phyloP scores from a whole-genome alignment of 768 basidiomycete genomes.

The Mycena olivaceomarginata region DNA sequence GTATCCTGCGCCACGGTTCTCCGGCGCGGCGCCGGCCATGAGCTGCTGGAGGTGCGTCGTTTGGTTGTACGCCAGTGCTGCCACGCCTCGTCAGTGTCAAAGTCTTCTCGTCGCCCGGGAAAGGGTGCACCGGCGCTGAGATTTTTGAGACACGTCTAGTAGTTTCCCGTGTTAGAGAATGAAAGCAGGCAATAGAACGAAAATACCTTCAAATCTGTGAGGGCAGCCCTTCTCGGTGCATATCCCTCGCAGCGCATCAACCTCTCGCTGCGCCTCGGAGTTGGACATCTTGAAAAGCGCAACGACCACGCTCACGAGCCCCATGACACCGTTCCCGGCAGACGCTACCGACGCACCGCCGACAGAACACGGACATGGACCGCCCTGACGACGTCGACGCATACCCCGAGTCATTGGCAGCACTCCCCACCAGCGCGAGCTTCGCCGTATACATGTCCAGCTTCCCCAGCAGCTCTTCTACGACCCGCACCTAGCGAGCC shows the following conservation, averaged over 20 bases:
- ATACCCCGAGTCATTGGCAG: conserved; percentile 79
- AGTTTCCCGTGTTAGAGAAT: conserved; percentile 10
- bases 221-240: conserved; percentile 93
- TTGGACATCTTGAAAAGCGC: conserved; percentile 85
- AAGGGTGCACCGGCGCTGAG: conserved; percentile 90
- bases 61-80: conserved; percentile 88
- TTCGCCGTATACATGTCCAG: conserved; percentile 91
- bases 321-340: conserved; percentile 71
- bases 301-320: conserved; percentile 81
- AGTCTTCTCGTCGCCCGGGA: conserved; percentile 92
- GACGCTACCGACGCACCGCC: conserved; percentile 53
- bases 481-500: no score
- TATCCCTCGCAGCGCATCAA: conserved; percentile 76
- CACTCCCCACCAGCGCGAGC: conserved; percentile 75
- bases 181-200: conserved; percentile 18
- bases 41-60: conserved; percentile 90
- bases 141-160: conserved; percentile 91
- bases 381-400: conserved; percentile 74
- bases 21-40: conserved; percentile 70
- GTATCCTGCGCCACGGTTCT: conserved; percentile 37
- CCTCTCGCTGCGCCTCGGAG: conserved; percentile 80
- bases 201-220: conserved; percentile 89
- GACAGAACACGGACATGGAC: conserved; percentile 65
- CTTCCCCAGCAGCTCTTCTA: conserved; percentile 89
- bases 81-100: conserved; percentile 89